Percentiles rank a stretch among this genome's conserved stretches.
These are phyloP conservation scores for Thamnidium elegans DNA, from an alignment of 192 early-diverging fungal species.

Conservation along the genomic window DNA sequence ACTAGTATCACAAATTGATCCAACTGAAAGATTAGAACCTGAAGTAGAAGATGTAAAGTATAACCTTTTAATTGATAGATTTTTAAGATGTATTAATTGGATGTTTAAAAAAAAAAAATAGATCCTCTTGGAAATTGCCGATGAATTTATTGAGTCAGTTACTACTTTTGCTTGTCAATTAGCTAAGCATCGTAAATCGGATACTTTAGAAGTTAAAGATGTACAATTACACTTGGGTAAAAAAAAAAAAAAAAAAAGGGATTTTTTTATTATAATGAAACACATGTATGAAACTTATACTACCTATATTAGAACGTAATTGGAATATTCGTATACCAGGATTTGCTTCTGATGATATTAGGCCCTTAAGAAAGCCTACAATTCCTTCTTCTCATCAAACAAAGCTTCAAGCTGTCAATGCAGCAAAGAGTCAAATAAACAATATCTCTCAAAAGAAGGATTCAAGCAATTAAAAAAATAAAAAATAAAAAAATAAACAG, in stretches of 20 bases:
- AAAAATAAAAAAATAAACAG: too few relatives aligned
- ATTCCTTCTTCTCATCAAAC: constrained; percentile 64
- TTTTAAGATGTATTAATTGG: background rate
- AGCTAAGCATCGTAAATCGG: constrained; percentile 79
- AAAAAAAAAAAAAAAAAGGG: constrained; percentile 10
- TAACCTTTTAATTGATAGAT: background rate
- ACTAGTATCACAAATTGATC: constrained; percentile 81
- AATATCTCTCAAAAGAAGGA: constrained; percentile 13
- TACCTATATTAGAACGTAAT: constrained; percentile 59
- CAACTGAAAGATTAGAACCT: constrained; percentile 70
- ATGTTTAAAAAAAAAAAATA: too few relatives aligned
- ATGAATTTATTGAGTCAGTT: constrained; percentile 86
- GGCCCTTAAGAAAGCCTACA: constrained; percentile 66
- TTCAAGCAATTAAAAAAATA: background rate
- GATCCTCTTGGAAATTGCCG: constrained; percentile 81
- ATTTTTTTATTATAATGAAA: background rate
- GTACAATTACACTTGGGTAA: constrained; percentile 79
- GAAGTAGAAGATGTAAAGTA: constrained; percentile 76
- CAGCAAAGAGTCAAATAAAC: constrained; percentile 38
- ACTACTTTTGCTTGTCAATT: constrained; percentile 78
- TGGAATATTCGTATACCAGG: constrained; percentile 91
- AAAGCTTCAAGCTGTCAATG: constrained; percentile 59
- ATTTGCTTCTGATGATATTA: constrained; percentile 78
- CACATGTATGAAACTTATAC: background rate
- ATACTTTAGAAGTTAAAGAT: constrained; percentile 80